Base-by-base conservation (phyloP, 495 filamentous ascomycete genomes). In the Tirmania nivea region DNA sequence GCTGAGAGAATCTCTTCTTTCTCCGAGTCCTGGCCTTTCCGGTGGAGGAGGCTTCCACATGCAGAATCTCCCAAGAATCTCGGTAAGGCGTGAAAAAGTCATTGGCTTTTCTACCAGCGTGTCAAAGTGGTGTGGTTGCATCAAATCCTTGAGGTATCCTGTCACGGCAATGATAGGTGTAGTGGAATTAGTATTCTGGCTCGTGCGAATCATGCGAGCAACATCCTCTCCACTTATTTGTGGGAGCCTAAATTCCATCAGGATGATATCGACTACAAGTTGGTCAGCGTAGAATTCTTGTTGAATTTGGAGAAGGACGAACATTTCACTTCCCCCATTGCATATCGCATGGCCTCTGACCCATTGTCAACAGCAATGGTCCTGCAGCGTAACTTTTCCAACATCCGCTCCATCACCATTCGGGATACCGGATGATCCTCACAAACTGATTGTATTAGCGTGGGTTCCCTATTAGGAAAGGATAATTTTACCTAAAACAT, bases 351-450 rank as follows among this genome's bases (percentile, higher is more conserved):
- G 1, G 87, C 92, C 60, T 97, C 90, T 1, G 84, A 74, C 16
- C 92, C 90, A 57, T 85, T 93, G 8, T 77, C 72, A 2, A 86
- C 90, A 14, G 84, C 80, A 56, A 97, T 93, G n/a, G 87, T 94
- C 16, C 92, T 83, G 60, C 90, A 97, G 35, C 83, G 80, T 36
- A 97, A 73, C 68, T 93, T 96, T 66, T 96, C 92, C 48, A 96
- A 77, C 7, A 96, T 69, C 55, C 88, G 85, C 63, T 96, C 90
- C 90, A 96, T 94, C 20, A 97, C 87, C 67, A 96, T 73, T 48
- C 87, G 77, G 14, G 89, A 94, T n/a, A 96, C 86, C 0, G 92
- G 92, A 63, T 96, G 90, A 65, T 96, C 92, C 69, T 97, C 90
- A 66, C 90, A 96, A 52, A 97, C 88, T 64, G 17, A 19, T n/a